Percentiles rank a stretch among this genome's conserved stretches.
Conservation (phyloP, 257 asterid species). For the Sherardia arvensis region DNA sequence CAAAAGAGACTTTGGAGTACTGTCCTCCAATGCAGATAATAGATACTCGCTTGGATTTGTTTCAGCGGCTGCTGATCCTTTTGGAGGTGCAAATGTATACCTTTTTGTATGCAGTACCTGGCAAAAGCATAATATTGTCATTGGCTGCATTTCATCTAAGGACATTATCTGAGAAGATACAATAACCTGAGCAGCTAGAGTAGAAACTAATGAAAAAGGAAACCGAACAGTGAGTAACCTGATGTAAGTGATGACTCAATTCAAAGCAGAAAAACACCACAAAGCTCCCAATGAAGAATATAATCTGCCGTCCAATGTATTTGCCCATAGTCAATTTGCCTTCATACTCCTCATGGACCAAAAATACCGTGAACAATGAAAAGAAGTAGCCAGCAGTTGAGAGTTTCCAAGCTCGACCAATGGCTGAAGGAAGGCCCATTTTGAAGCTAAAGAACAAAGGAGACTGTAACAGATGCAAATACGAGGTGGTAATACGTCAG, state of each 20-base stretch:
- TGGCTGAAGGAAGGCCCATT: conserved; percentile 67
- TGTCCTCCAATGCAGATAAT: conserved; percentile 66
- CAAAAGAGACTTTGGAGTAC: conserved; percentile 74
- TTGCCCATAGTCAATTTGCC: conserved; percentile 34
- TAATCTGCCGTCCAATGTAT: conserved; percentile 49
- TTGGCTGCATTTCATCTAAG: background rate
- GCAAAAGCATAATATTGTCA: conserved; percentile 15
- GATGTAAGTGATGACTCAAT: conserved; percentile 66
- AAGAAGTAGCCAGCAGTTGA: conserved; percentile 46
- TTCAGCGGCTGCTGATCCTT: conserved; percentile 98
- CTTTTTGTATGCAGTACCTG: conserved; percentile 85
- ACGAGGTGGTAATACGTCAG: background rate
- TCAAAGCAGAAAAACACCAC: conserved; percentile 79
- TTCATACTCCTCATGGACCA: conserved; percentile 40
- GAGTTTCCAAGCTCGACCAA: conserved; percentile 51
- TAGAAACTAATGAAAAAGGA: background rate
- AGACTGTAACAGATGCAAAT: conserved; percentile 46
- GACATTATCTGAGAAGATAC: background rate
- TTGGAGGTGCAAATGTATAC: conserved; percentile 77
- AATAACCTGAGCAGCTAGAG: background rate
- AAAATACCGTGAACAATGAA: conserved; percentile 37
- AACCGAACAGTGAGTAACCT: conserved; percentile 31
- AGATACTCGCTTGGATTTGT: conserved; percentile 86
- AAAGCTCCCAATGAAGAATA: conserved; percentile 51
- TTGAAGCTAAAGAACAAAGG: conserved; percentile 92